Evolutionary conservation across 768 basidiomycete genomes (phyloP).

Genomic region (Suillus discolor): DNA sequence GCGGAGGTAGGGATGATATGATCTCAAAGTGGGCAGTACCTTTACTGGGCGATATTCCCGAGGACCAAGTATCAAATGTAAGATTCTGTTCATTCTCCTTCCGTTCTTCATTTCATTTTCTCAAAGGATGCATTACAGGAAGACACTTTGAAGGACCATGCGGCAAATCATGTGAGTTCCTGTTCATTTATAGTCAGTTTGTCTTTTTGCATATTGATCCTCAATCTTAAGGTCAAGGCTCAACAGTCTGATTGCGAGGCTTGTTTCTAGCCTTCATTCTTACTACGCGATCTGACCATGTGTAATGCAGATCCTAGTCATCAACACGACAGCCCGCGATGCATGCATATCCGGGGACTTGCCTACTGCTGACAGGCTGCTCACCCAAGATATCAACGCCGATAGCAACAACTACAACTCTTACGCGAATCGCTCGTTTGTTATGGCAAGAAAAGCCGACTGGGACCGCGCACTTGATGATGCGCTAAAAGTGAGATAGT

Average conservation of each 20-base stretch:
- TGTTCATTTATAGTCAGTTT: not conserved
- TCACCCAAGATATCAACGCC: not conserved
- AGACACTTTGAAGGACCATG: not conserved
- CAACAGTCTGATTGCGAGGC: not conserved
- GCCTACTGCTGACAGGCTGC: not conserved
- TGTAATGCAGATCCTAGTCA: not conserved
- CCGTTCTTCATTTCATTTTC: not conserved
- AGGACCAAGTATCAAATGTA: not conserved
- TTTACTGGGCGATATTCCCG: not conserved
- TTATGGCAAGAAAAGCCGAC: not conserved
- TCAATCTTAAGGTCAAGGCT: not conserved
- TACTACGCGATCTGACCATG: not conserved
- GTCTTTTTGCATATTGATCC: not conserved
- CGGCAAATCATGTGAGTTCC: not conserved
- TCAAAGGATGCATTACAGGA: not conserved
- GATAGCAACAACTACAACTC: not conserved
- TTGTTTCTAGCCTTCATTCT: not conserved
- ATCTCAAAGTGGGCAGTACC: not conserved
- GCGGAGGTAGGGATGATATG: not conserved
- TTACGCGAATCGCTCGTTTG: not conserved
- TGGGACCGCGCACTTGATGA: not conserved
- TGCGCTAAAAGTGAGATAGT: not conserved
- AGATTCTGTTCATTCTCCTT: not conserved
- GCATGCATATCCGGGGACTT: not conserved
- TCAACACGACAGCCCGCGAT: not conserved